These are phyloP conservation scores for Heliamphora pulchella DNA, from an alignment of 179 eudicot genomes.

Conservation along the genomic window DNA sequence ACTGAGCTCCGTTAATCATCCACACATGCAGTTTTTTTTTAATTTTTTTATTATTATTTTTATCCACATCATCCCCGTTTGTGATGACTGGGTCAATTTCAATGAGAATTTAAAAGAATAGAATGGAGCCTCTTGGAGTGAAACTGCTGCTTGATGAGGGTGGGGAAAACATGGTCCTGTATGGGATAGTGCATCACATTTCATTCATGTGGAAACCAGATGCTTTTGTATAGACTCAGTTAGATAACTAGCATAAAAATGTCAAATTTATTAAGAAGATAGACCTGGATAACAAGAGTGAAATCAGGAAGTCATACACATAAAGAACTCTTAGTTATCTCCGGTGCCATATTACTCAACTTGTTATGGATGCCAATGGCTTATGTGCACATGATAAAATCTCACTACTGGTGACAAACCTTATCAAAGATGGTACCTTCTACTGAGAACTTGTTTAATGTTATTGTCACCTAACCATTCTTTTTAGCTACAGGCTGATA, in stretches of 20 bases:
- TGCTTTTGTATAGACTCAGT: neutral
- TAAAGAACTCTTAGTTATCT: neutral
- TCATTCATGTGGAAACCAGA: conserved; percentile 6
- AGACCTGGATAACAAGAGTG: neutral
- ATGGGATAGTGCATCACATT: neutral
- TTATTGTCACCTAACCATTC: neutral
- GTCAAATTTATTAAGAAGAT: neutral
- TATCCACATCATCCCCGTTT: neutral
- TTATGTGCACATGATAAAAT: neutral
- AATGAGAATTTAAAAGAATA: neutral
- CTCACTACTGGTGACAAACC: neutral
- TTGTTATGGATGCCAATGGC: neutral
- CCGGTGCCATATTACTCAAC: neutral
- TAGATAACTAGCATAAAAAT: neutral
- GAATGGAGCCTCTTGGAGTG: conserved; percentile 2
- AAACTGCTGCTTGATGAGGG: neutral
- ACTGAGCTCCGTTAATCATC: neutral
- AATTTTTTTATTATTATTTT: neutral
- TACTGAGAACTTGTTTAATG: neutral
- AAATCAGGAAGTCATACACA: neutral
- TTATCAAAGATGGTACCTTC: neutral
- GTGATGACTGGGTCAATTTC: neutral
- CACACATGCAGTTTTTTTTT: neutral
- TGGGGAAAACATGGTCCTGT: neutral
- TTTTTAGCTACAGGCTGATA: neutral